These are phyloP conservation scores for Bipolaris zeicola DNA, from an alignment of 2,329 filamentous ascomycete genomes.

Conservation along the genomic window DNA sequence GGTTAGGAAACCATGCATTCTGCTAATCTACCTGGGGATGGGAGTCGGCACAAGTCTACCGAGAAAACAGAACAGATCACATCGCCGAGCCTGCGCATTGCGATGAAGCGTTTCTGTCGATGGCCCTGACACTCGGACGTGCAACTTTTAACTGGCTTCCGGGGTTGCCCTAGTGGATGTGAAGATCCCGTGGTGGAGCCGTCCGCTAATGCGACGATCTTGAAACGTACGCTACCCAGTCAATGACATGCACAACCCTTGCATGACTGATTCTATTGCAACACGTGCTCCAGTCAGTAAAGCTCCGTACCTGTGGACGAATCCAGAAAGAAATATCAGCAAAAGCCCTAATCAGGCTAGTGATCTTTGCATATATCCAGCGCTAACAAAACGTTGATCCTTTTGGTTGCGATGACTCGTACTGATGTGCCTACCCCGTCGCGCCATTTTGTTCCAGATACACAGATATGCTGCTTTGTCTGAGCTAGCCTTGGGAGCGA, in stretches of 20 bases:
- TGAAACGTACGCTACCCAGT: constrained; percentile 10
- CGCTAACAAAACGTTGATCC: not conserved
- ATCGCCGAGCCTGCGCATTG: not conserved
- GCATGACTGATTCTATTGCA: not conserved
- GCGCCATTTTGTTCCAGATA: not conserved
- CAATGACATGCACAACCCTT: constrained; percentile 1
- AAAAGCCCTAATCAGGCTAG: too few species aligned
- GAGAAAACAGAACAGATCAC: not conserved
- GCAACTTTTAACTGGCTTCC: not conserved
- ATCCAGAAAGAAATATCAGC: not conserved
- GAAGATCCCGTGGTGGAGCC: constrained; percentile 10
- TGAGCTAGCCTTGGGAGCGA: not conserved
- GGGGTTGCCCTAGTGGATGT: constrained; percentile 7
- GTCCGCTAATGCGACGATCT: constrained; percentile 15
- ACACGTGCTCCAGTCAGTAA: not conserved
- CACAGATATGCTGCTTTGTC: not conserved
- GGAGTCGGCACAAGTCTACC: not conserved
- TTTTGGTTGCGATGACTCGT: not conserved
- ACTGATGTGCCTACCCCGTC: not conserved
- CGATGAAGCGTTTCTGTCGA: not conserved
- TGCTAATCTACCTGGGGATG: not conserved
- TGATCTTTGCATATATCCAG: too few species aligned
- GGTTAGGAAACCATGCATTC: not conserved
- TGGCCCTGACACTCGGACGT: not conserved
- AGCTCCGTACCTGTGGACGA: not conserved